phyloP scores from a whole-genome alignment of 1,139 yeast species.

The Eremothecium cymbalariae region DNA sequence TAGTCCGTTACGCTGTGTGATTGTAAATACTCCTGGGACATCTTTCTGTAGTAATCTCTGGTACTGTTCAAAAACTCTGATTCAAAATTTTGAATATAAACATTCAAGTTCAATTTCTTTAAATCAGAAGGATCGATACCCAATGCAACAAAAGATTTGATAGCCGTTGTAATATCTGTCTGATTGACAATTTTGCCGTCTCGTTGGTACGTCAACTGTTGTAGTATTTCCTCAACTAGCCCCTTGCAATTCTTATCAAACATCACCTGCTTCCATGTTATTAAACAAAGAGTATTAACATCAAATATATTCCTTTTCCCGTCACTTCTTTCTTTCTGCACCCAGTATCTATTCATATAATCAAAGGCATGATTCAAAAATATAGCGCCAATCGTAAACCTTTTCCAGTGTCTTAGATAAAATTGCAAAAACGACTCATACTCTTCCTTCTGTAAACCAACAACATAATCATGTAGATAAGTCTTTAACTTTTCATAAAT shows the following conservation, averaged over 20 bases:
- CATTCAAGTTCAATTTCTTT: slow-evolving; percentile 74
- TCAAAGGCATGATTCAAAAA: slow-evolving; percentile 89
- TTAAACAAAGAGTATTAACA: slow-evolving; percentile 76
- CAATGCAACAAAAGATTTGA: slow-evolving; percentile 71
- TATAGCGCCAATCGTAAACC: slow-evolving; percentile 87
- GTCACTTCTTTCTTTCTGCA: slow-evolving; percentile 89
- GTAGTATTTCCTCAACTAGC: slow-evolving; percentile 64
- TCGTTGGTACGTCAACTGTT: slow-evolving; percentile 69
- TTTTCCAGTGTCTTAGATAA: slow-evolving; percentile 81
- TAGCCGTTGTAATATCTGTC: slow-evolving; percentile 59
- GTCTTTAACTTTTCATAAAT: slow-evolving; percentile 64
- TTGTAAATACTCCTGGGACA: slow-evolving; percentile 57
- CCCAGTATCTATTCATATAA: slow-evolving; percentile 97
- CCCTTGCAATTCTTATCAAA: slow-evolving; percentile 56
- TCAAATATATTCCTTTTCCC: slow-evolving; percentile 90
- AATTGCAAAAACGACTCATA: slow-evolving; percentile 72
- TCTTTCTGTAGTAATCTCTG: slow-evolving; percentile 59
- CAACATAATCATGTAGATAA: slow-evolving; percentile 58
- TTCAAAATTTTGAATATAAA: slow-evolving; percentile 76
- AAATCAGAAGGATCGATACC: slow-evolving; percentile 77
- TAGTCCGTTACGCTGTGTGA: slow-evolving; percentile 84
- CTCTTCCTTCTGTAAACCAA: slow-evolving; percentile 38
- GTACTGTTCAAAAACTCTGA: slow-evolving; percentile 67
- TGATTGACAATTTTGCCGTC: slow-evolving; percentile 70
- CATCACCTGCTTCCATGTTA: slow-evolving; percentile 82